Conservation (phyloP, 345 rosid species). For the Gossypium australe region DNA sequence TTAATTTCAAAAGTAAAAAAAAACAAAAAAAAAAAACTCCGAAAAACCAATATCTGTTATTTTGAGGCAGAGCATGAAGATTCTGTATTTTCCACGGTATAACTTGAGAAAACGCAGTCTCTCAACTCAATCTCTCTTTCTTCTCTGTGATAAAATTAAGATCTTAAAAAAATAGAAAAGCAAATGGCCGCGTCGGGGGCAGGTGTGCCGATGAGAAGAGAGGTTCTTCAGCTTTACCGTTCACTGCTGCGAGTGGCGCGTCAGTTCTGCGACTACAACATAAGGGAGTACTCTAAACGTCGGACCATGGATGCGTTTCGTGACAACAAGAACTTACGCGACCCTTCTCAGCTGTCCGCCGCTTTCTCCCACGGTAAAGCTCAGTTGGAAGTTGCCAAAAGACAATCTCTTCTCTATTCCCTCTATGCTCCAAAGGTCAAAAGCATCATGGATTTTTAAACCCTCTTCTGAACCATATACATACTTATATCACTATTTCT, state of each 20-base stretch:
- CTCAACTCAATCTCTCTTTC: background rate
- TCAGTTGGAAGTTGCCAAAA: constrained; percentile 43
- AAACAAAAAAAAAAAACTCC: too few relatives aligned
- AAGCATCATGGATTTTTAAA: constrained; percentile 68
- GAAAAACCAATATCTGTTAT: too few relatives aligned
- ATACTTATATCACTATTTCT: background rate
- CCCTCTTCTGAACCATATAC: constrained; percentile 8
- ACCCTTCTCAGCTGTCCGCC: constrained; percentile 39
- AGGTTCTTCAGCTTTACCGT: constrained; percentile 54
- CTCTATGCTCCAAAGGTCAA: constrained; percentile 66
- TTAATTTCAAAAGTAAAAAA: too few relatives aligned
- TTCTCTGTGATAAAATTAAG: background rate
- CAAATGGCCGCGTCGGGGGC: constrained; percentile 13
- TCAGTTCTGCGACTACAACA: constrained; percentile 40
- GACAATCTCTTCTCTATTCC: constrained; percentile 57
- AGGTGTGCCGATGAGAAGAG: constrained; percentile 27
- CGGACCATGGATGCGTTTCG: constrained; percentile 70
- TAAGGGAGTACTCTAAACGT: constrained; percentile 68
- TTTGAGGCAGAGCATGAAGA: background rate
- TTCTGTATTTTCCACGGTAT: background rate
- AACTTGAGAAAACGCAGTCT: background rate
- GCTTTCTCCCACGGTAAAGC: constrained; percentile 29
- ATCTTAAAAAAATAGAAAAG: background rate
- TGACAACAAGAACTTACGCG: constrained; percentile 38
- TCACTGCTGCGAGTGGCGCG: constrained; percentile 69